phyloP scores from a whole-genome alignment of 768 basidiomycete genomes.

The Leccinum pellstonianum region DNA sequence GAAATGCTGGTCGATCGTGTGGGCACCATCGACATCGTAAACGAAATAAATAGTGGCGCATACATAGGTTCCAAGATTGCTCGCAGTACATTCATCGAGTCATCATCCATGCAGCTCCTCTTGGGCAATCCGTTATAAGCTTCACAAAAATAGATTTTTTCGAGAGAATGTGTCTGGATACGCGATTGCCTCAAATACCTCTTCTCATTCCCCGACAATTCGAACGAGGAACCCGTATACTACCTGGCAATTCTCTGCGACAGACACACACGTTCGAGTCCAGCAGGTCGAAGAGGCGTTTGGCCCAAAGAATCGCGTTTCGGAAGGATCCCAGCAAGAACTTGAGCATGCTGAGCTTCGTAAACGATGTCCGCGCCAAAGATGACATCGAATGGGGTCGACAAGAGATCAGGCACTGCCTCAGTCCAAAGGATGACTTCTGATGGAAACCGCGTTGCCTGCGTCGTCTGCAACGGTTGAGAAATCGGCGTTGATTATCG shows the following conservation, averaged over 20 bases:
- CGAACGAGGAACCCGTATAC: slow-evolving; percentile 29
- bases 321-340: not conserved
- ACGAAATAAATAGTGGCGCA: not conserved
- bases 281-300: slow-evolving; percentile 57
- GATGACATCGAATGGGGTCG: slow-evolving; percentile 40
- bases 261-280: slow-evolving; percentile 65
- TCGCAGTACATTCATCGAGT: not conserved
- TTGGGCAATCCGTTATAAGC: slow-evolving; percentile 27
- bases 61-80: not conserved
- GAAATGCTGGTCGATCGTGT: too few species aligned
- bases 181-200: slow-evolving; percentile 39
- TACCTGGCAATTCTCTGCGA: slow-evolving; percentile 76
- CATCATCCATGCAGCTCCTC: slow-evolving; percentile 36
- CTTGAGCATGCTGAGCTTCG: slow-evolving; percentile 43
- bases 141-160: slow-evolving; percentile 55
- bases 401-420: slow-evolving; percentile 23
- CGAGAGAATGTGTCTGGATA: slow-evolving; percentile 38
- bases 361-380: slow-evolving; percentile 57
- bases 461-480: not conserved
- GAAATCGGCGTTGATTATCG: slow-evolving; percentile 41
- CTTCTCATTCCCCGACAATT: slow-evolving; percentile 29
- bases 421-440: slow-evolving; percentile 36
- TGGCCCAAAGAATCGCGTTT: slow-evolving; percentile 6
- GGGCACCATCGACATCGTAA: not conserved
- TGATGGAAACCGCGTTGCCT: slow-evolving; percentile 17